Base-by-base conservation (phyloP, 1,139 yeast genomes). In the Oligophagozyma castellii region DNA sequence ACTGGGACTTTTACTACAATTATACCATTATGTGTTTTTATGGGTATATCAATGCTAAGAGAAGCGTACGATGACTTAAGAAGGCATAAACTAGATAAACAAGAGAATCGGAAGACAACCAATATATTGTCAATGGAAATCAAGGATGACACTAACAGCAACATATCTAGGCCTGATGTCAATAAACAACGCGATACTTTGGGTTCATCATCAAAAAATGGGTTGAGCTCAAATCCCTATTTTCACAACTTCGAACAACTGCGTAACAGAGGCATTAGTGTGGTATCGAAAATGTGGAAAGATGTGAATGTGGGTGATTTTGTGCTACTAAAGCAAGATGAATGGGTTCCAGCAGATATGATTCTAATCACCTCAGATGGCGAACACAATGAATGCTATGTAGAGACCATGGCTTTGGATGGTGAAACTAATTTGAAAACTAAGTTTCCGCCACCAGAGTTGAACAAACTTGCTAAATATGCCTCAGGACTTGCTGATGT, bases 1-100 rank as follows among this genome's bases (percentile, higher is more conserved):
- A 89, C 98, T 0, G 98, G 96, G 35, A 78, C 83, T n/a, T 83
- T 73, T 51, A 89, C 96, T 3, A 89, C 98, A 2, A 86, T 89
- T 42, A 65, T 86, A 22, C 98, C 98, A 1, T 62, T 89, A 34
- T 58, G 77, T 50, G 68, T 89, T 6, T 89, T 92, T 53, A 79
- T 92, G 58, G 65, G 83, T n/a, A 79, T 89, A 16, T 81, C 96
- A 0, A 84, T 89, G 56, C 71, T 77, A 7, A 67, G 98, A 43
- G 98, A 92, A 56, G 98, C 93, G 0, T 83, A 66, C 50, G 98
- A 89, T 53, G 98, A 89, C 55, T 74, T 79, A 67, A 68, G 80
- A 46, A 66, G 98, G 39, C 95, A 84, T 52, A 64, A 71, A 8
- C 76, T 81, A 39, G 98, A 89, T 50, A 74, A 71, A 43, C 76